Percentiles rank a stretch among this genome's conserved stretches.
Conservation (phyloP, 2,329 filamentous ascomycete genomes). For the Colletotrichum lupini region DNA sequence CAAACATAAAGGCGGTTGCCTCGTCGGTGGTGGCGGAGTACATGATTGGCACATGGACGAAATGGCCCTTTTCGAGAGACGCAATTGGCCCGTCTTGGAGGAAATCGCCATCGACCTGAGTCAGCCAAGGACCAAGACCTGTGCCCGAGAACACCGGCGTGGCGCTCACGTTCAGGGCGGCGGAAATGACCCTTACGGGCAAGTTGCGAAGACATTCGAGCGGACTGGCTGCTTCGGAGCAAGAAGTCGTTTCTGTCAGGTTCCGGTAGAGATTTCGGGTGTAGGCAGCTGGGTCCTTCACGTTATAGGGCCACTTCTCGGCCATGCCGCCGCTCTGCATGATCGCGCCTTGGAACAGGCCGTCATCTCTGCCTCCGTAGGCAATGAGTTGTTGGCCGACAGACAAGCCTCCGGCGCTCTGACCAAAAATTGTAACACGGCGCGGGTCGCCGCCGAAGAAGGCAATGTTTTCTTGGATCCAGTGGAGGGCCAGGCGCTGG, state of each 20-base stretch:
- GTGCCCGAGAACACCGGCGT: not conserved
- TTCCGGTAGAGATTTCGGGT: not conserved
- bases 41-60: not conserved
- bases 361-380: not conserved
- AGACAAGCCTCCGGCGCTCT: not conserved
- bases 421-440: constrained; percentile 68
- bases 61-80: not conserved
- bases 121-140: not conserved
- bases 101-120: not conserved
- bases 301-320: not conserved
- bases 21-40: not conserved
- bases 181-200: not conserved
- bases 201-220: not conserved
- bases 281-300: not conserved
- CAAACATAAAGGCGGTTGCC: not conserved
- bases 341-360: not conserved
- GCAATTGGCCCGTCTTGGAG: not conserved
- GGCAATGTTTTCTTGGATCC: constrained; percentile 69
- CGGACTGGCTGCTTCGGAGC: not conserved
- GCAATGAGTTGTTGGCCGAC: not conserved
- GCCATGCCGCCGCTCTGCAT: not conserved
- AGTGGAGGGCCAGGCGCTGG: constrained; percentile 69
- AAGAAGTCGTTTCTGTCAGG: not conserved
- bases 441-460: constrained; percentile 67
- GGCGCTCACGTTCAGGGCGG: not conserved